Evolutionary conservation across 768 basidiomycete species (phyloP), one percentile per base, ranked within the genome.

Genomic region (Agrocybe pediades): DNA sequence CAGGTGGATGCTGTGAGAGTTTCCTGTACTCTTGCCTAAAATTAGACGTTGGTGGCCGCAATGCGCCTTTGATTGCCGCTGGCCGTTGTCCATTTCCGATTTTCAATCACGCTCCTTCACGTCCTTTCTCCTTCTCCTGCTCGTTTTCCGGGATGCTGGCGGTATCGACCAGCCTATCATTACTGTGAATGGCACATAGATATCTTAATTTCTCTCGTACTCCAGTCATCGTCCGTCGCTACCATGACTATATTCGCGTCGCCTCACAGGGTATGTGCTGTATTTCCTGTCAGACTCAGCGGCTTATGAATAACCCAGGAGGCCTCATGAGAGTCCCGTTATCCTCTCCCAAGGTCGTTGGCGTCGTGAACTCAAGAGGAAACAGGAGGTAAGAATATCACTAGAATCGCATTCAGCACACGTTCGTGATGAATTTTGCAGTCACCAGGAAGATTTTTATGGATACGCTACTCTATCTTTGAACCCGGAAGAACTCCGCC

Each of bases 391-490:
- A 65, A 25, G 61, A 57, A 44, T 25, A 43, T 45, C 41, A 15
- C 25, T 20, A 21, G 21, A 21, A 21, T 25, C 43, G 30, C 40
- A 51, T 25, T 19, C 41, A 20, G n/a, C 29, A 33, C 20, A 24
- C 30, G 19, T 30, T 54, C 48, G 56, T 52, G 63, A 54, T 50
- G 49, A 47, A 46, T 46, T 24, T 16, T 41, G 11, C 62, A 95
- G 93, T 56, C 85, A 95, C 57, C 94, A 96, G 68, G 94, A 96
- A 71, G 95, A 97, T 63, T 91, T 89, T 57, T 83, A 89, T 64
- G 77, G 86, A 13, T 89, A 88, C 64, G 82, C 86, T 6, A 82
- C 89, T 1, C 77, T 97, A 20, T 86, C 88, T 17, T 65, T 96
- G 24, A 78, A 89, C 54, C 85, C 90, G 9, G 80, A 84, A 50